These are phyloP conservation scores for Rasamsonia emersonii DNA, from an alignment of 2,329 filamentous ascomycete species.

Conservation along the genomic window DNA sequence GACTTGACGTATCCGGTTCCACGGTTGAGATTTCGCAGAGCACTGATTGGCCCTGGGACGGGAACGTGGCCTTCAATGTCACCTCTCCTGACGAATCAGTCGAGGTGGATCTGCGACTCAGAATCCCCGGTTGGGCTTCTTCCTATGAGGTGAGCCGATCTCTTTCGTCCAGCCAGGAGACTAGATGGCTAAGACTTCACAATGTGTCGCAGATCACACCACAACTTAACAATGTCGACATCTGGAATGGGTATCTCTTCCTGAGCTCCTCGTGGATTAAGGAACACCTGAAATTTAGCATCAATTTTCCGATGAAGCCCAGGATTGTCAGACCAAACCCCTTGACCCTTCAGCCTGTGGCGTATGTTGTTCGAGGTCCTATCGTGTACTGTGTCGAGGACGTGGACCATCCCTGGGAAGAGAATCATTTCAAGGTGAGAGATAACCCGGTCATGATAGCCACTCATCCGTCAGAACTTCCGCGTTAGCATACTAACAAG, in stretches of 20 bases:
- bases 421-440: slow-evolving; percentile 37
- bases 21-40: slow-evolving; percentile 39
- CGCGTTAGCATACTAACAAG: background rate
- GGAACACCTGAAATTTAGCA: no score
- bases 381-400: slow-evolving; percentile 56
- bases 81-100: slow-evolving; percentile 12
- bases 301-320: slow-evolving; percentile 33
- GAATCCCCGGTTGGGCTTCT: slow-evolving; percentile 45
- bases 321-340: slow-evolving; percentile 46
- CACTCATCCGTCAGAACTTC: background rate
- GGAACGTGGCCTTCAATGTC: slow-evolving; percentile 41
- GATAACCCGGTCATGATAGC: background rate
- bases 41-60: slow-evolving; percentile 51
- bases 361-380: slow-evolving; percentile 48
- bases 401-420: slow-evolving; percentile 47
- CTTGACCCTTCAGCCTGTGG: slow-evolving; percentile 45
- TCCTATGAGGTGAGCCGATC: slow-evolving; percentile 7
- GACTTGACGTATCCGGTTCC: slow-evolving; percentile 14
- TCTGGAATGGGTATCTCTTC: no score
- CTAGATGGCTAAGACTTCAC: no score
- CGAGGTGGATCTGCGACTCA: slow-evolving; percentile 36
- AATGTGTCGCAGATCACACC: no score
- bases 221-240: no score
- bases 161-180: background rate
- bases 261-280: no score